Evolutionary conservation across 192 early-diverging fungal genomes (phyloP).

Genomic region (Entomortierella chlamydospora): DNA sequence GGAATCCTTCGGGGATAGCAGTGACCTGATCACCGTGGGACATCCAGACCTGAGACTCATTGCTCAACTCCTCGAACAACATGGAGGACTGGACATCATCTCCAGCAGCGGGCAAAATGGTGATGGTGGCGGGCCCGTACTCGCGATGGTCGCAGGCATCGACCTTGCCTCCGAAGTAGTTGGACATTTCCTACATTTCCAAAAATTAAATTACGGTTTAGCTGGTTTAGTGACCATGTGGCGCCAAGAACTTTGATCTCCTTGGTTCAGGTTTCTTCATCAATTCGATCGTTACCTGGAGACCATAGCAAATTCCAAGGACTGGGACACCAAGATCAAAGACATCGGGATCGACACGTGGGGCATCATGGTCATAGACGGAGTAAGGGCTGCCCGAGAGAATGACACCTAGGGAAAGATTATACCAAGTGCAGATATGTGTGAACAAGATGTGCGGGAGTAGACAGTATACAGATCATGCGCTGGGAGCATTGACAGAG

Average conservation of each 20-base stretch:
- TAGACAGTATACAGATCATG: too few species aligned
- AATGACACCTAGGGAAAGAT: conserved; percentile 74
- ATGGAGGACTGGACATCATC: conserved; percentile 38
- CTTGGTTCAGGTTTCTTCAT: neutral
- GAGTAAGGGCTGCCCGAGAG: conserved; percentile 98
- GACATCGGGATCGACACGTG: conserved; percentile 92
- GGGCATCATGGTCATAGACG: conserved; percentile 94
- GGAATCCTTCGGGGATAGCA: conserved; percentile 83
- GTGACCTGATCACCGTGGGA: conserved; percentile 96
- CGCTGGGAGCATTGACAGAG: neutral
- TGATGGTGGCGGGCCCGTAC: conserved; percentile 91
- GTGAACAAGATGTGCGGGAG: too few species aligned
- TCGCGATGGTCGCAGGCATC: conserved; percentile 90
- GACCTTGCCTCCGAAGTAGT: conserved; percentile 90
- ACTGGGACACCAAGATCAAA: conserved; percentile 92
- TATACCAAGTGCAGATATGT: too few species aligned
- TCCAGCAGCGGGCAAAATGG: conserved; percentile 57
- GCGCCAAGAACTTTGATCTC: neutral
- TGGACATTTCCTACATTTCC: conserved; percentile 80
- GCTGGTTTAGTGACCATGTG: too few species aligned
- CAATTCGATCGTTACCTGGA: conserved; percentile 70
- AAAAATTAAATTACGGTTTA: neutral
- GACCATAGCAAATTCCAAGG: conserved; percentile 98
- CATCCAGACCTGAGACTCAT: conserved; percentile 89
- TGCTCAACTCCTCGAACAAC: conserved; percentile 38